Conservation (phyloP, 2,329 filamentous ascomycete species). For the Microthyrium microscopicum region DNA sequence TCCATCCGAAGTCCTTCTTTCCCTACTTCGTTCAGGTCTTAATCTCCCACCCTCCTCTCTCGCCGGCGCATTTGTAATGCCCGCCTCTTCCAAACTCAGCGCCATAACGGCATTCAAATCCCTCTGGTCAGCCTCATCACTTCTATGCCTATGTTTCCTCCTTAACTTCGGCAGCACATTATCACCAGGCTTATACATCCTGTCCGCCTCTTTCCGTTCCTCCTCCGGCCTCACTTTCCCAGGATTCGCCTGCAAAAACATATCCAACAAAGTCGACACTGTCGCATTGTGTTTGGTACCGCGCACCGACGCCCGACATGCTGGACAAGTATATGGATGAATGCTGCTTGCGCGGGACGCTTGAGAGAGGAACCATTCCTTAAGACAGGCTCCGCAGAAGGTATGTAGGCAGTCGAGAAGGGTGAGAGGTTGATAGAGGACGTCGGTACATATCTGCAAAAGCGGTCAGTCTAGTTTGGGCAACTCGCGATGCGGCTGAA, state of each 20-base stretch:
- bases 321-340: slow-evolving; percentile 69
- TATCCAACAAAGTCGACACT: slow-evolving; percentile 76
- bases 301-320: slow-evolving; percentile 74
- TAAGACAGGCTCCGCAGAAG: slow-evolving; percentile 87
- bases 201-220: slow-evolving; percentile 62
- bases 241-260: slow-evolving; percentile 69
- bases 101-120: slow-evolving; percentile 56
- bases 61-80: slow-evolving; percentile 20
- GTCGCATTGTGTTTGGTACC: slow-evolving; percentile 82
- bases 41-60: slow-evolving; percentile 10
- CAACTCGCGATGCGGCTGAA: slow-evolving; percentile 13
- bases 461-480: slow-evolving; percentile 7
- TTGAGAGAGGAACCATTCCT: slow-evolving; percentile 88
- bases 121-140: slow-evolving; percentile 50
- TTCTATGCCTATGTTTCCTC: slow-evolving; percentile 32
- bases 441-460: slow-evolving; percentile 81
- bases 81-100: slow-evolving; percentile 54
- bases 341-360: slow-evolving; percentile 38
- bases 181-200: slow-evolving; percentile 67
- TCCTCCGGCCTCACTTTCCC: slow-evolving; percentile 49
- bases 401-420: slow-evolving; percentile 89
- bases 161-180: slow-evolving; percentile 51
- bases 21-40: slow-evolving; percentile 20
- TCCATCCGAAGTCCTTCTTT: slow-evolving; percentile 15
- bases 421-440: slow-evolving; percentile 79